Base-by-base conservation (phyloP, 495 filamentous ascomycete genomes). In the Penicillium angulare region DNA sequence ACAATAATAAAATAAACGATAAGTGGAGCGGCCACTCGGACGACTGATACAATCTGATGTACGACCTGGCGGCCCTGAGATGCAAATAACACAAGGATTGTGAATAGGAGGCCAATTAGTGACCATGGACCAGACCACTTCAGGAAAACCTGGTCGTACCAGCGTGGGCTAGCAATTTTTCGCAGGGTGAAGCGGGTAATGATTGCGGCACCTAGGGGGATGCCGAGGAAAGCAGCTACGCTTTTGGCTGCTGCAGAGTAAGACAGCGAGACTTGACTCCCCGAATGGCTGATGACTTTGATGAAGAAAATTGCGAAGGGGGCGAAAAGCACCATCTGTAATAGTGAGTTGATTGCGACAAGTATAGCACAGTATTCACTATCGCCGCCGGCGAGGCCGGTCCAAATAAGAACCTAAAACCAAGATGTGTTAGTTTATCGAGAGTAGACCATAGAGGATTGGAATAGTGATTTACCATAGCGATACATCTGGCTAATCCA, bases 351-450 rank as follows among this genome's bases (percentile, higher is more conserved):
- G 57, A 96, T 67, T 29, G 90, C 91, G 0, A 95, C 90, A 2
- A 96, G 83, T 52, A 96, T 89, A 26, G 91, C 90, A 65, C 91
- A 96, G 70, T 95, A 95, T 55, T 93, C 87, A 20, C 57, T 71
- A 56, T 95, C 86, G 10, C 90, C 90, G 4, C 84, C 86, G 7
- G 90, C 89, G 0, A 92, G 73, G 0, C 80, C 81, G 0, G 82
- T 92, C 88, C 89, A 92, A 42, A 92, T 83, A 1, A 93, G 69
- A 2, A 89, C 85, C 85, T 85, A 23, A 27, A 8, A 21, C n/a
- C 18, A 31, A 33, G 32, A 36, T 2, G 43, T 10, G 13, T 55
- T 42, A 36, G 24, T 50, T 16, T 23, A n/a, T 15, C 38, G 18
- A 23, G 10, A 17, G 8, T 0, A 29, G 8, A 13, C 7, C 16